Evolutionary conservation across 768 basidiomycete genomes (phyloP).

Genomic region (Phanerochaete carnosa): DNA sequence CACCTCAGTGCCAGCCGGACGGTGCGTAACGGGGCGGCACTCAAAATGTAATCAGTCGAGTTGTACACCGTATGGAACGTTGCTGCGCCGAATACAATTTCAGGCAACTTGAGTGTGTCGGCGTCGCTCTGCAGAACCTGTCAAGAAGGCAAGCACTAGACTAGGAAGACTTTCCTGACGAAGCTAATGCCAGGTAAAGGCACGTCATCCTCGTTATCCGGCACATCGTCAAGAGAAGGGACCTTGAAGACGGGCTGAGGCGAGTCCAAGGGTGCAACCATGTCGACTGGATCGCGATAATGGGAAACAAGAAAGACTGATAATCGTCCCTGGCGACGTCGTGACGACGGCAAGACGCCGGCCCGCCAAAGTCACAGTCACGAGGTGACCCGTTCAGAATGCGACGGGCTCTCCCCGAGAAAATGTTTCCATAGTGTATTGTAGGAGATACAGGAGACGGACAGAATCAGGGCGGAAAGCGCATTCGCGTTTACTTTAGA

Average conservation of each 20-base stretch:
- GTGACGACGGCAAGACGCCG: neutral
- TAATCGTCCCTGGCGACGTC: neutral
- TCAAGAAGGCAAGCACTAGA: neutral
- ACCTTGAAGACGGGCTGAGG: constrained; percentile 37
- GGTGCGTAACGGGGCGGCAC: constrained; percentile 57
- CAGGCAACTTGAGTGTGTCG: constrained; percentile 35
- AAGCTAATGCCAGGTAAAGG: constrained; percentile 30
- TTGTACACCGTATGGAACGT: constrained; percentile 70
- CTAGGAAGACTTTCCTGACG: constrained; percentile 28
- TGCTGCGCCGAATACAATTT: constrained; percentile 70
- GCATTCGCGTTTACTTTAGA: constrained; percentile 36
- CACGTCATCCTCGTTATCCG: constrained; percentile 39
- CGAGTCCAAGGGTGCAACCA: constrained; percentile 41
- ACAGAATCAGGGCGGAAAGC: neutral
- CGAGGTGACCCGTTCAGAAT: neutral
- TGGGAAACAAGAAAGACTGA: neutral
- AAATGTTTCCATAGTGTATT: neutral
- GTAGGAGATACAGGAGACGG: neutral
- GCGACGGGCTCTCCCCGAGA: neutral
- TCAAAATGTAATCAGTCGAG: constrained; percentile 49
- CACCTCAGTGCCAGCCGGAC: constrained; percentile 77
- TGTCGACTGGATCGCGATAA: constrained; percentile 16
- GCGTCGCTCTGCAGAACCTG: constrained; percentile 26
- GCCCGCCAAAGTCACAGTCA: neutral
- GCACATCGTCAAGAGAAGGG: constrained; percentile 37